Base-by-base conservation (phyloP, 2,329 filamentous ascomycete genomes). In the Leptographium wingfieldii region DNA sequence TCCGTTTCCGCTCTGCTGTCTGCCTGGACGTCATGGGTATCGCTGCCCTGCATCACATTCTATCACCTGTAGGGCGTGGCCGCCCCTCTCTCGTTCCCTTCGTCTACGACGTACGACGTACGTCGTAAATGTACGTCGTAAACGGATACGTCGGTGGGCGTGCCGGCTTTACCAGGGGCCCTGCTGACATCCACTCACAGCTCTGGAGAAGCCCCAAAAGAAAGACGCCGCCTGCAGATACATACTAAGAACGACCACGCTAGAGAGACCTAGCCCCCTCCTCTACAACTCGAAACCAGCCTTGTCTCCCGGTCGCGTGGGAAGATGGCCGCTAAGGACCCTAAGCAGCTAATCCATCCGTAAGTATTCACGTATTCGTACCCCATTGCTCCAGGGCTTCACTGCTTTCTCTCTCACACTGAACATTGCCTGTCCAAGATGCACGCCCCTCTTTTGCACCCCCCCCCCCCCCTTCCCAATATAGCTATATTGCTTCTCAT, bases 301-400 rank as follows among this genome's bases (percentile, higher is more conserved):
- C 56, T 57, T 57, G 56, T 57, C 56, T 57, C 43, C 56, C 56
- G 46, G 56, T 57, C 56, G 56, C 56, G 56, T 57, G 56, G 56
- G 31, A 56, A 55, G 33, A 16, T 55, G 53, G 33, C 31, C 53
- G 53, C 53, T 55, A 55, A 40, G 19, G 33, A 16, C 33, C 31
- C 31, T 49, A n/a, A 40, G 22, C 35, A 40, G n/a, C 22, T 49
- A n/a, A 19, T 22, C 7, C 33, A 6, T 25, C 16, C 33, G 19
- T 11, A 40, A 22, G 29, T 55, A 40, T 11, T 16, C 19, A 10
- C 7, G 53, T 40, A 55, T 35, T 14, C 16, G 53, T 55, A 55
- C 53, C 33, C 33, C 33, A 35, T 35, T 35, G 33, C 33, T 35
- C 33, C 33, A 35, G 33, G 33, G 33, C 33, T 9, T 35, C 33